These are phyloP conservation scores for Hortaea sp. DNA, from an alignment of 2,329 filamentous ascomycete species.

Conservation along the genomic window DNA sequence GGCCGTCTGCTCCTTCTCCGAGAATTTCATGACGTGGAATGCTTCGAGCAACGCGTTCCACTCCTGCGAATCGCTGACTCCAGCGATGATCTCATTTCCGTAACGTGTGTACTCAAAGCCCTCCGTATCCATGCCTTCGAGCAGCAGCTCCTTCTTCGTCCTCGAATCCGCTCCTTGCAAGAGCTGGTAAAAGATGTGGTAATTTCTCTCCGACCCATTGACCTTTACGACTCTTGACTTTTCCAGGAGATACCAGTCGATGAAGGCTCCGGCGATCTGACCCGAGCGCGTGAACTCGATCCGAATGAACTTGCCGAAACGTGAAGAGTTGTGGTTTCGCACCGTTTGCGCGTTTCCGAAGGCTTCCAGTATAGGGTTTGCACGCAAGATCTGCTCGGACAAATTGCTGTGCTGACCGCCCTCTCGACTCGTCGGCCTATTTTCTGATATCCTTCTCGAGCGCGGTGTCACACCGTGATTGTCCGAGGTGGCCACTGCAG, in stretches of 20 bases:
- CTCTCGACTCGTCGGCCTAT: no score
- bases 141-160: constrained; percentile 65
- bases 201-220: constrained; percentile 82
- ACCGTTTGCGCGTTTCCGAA: constrained; percentile 98
- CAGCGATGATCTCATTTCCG: constrained; percentile 83
- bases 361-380: constrained; percentile 93
- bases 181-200: constrained; percentile 95
- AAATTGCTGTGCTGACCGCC: constrained; percentile 65
- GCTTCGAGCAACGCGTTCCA: constrained; percentile 87
- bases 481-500: constrained; percentile 82
- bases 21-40: constrained; percentile 89
- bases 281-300: constrained; percentile 87
- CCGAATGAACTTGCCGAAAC: constrained; percentile 96
- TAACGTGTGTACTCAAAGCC: constrained; percentile 88
- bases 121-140: constrained; percentile 65
- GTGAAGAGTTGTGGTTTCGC: constrained; percentile 94
- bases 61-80: constrained; percentile 81
- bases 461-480: constrained; percentile 38
- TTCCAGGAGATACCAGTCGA: constrained; percentile 96
- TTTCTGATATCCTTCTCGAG: constrained; percentile 32
- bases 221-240: constrained; percentile 94
- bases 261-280: constrained; percentile 89
- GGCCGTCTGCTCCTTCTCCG: constrained; percentile 68
- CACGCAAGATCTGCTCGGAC: constrained; percentile 89
- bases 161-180: constrained; percentile 68